These are phyloP conservation scores for Castanopsis chinensis DNA, from an alignment of 306 rosid species.

Conservation along the genomic window DNA sequence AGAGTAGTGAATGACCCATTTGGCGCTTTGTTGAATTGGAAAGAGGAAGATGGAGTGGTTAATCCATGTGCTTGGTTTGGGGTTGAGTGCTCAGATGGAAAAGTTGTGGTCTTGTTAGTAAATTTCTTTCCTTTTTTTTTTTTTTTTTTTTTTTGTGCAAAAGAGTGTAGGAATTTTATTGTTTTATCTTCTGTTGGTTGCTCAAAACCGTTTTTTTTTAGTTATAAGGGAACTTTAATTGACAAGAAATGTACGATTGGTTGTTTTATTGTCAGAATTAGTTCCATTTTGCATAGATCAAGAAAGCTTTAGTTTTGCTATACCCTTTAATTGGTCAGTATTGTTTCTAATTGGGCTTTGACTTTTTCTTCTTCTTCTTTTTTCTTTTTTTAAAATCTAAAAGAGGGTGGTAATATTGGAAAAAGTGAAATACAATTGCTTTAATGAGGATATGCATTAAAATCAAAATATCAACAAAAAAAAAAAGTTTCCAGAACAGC, in stretches of 20 bases:
- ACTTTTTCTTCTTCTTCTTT: no score
- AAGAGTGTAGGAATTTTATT: neutral
- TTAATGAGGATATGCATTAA: no score
- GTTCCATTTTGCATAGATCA: neutral
- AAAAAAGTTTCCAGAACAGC: no score
- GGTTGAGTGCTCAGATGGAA: slow-evolving; percentile 73
- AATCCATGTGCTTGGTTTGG: slow-evolving; percentile 82
- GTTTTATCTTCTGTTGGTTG: slow-evolving; percentile 1
- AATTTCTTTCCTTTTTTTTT: slow-evolving; percentile 10
- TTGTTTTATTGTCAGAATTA: neutral
- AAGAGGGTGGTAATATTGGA: no score
- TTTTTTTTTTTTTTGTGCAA: neutral
- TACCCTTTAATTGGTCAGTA: neutral
- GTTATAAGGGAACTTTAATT: neutral
- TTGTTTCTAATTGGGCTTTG: neutral
- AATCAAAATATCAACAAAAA: no score
- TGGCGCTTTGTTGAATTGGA: slow-evolving; percentile 74
- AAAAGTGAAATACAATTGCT: no score
- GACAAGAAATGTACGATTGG: neutral
- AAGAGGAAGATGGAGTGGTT: slow-evolving; percentile 47
- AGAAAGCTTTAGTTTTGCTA: neutral
- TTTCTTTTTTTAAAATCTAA: no score
- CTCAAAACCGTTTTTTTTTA: neutral
- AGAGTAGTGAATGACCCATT: slow-evolving; percentile 70
- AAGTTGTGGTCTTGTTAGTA: slow-evolving; percentile 73